Conservation (phyloP, 805 yeast species). For the Dipodascopsis uninucleata region DNA sequence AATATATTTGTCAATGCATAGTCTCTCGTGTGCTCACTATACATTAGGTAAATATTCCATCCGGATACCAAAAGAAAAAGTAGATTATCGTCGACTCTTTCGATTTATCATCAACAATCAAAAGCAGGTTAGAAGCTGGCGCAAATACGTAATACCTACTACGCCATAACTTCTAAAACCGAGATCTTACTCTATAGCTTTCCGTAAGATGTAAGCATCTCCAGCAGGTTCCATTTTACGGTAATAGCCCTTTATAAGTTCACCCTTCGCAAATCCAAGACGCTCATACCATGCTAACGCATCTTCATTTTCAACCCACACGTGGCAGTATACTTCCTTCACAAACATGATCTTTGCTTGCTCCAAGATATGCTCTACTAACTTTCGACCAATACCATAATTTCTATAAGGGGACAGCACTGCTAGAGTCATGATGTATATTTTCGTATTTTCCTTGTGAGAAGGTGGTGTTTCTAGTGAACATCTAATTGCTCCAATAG, state of each 20-base stretch:
- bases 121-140: no score
- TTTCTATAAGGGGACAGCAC: constrained; percentile 63
- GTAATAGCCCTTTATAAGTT: constrained; percentile 46
- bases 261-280: constrained; percentile 47
- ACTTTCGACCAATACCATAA: constrained; percentile 57
- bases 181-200: constrained; percentile 12
- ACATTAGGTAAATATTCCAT: no score
- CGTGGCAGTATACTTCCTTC: constrained; percentile 53
- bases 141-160: no score
- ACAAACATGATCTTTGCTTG: constrained; percentile 54
- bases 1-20: no score
- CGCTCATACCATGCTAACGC: constrained; percentile 51
- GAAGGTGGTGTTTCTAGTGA: constrained; percentile 34
- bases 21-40: no score
- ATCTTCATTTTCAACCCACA: constrained; percentile 44
- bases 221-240: constrained; percentile 43
- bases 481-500: constrained; percentile 75
- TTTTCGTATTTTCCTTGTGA: constrained; percentile 37
- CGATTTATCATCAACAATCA: no score
- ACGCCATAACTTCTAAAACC: no score
- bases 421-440: constrained; percentile 64
- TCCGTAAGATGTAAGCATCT: constrained; percentile 43
- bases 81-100: no score
- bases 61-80: no score
- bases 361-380: constrained; percentile 55